Base-by-base conservation (phyloP, 192 early-diverging fungal species). In the Coemansia sp. region DNA sequence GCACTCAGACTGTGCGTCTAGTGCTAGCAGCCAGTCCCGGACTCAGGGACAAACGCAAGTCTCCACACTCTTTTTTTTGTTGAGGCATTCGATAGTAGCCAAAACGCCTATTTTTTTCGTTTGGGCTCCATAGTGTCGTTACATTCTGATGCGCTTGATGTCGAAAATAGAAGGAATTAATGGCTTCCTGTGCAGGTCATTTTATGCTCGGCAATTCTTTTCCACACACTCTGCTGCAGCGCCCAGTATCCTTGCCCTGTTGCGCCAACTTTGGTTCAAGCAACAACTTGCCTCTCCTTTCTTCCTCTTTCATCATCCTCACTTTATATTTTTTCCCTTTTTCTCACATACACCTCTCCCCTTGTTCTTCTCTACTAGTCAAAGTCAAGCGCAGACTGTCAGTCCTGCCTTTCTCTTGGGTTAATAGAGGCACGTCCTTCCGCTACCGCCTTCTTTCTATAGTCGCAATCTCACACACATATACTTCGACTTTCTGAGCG, bases 81-180 rank as follows among this genome's bases (percentile, higher is more conserved):
- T 37, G 34, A 37, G 34, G 34, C 34, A 37, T 10, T 37, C 34
- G 34, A 37, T 10, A 37, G 34, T 37, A 37, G 34, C 34, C 11
- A 37, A 37, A 37, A 37, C 7, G 34, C 7, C 34, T 37, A 37
- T 37, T 37, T 37, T 37, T 37, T 37, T 1, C 34, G 11, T 37
- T 10, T 10, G 34, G 34, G 34, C 27, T 10, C 34, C 34, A 1
- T 9, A 8, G 34, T 37, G 34, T 10, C 11, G 48, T 18, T 15
- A 50, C 24, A 50, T 23, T 23, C 23, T 23, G 13, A 48, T n/a
- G 27, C 23, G 17, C 13, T 27, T 19, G 24, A 23, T 50, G 24
- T 25, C 48, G 12, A 50, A 50, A 50, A 45, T n/a, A 50, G 24
- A 50, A 27, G 34, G 48, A 50, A 50, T 27, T 50, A 50, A 50